Evolutionary conservation across 1,284 basidiomycete genomes (phyloP).

Genomic region (Agroathelia rolfsii): DNA sequence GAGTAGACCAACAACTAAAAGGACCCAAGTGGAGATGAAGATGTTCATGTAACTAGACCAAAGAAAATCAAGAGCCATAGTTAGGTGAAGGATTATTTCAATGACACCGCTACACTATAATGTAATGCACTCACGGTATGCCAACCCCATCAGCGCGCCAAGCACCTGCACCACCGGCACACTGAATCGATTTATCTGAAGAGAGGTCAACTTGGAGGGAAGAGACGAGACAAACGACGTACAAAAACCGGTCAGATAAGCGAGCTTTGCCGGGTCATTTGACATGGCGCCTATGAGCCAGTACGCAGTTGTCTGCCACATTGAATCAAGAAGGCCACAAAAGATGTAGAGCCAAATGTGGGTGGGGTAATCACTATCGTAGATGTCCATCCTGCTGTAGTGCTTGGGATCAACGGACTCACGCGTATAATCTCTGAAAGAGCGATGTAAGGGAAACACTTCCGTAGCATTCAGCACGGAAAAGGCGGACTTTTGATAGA

Average conservation of each 20-base stretch:
- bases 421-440: slow-evolving; percentile 38
- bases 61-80: too few relatives aligned
- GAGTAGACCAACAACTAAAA: slow-evolving; percentile 36
- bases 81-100: too few relatives aligned
- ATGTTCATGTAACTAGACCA: slow-evolving; percentile 47
- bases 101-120: slow-evolving; percentile 1
- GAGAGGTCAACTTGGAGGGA: neutral
- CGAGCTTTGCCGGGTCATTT: slow-evolving; percentile 21
- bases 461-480: neutral
- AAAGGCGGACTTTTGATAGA: slow-evolving; percentile 37
- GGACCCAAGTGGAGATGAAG: slow-evolving; percentile 42
- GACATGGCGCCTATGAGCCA: slow-evolving; percentile 33
- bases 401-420: slow-evolving; percentile 16
- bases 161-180: slow-evolving; percentile 21
- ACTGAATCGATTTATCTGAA: slow-evolving; percentile 20
- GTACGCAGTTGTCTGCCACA: slow-evolving; percentile 54
- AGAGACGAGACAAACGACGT: slow-evolving; percentile 5
- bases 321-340: slow-evolving; percentile 35
- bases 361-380: slow-evolving; percentile 27
- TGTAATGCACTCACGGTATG: slow-evolving; percentile 17
- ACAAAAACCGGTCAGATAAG: slow-evolving; percentile 23
- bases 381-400: slow-evolving; percentile 35
- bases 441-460: neutral
- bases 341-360: slow-evolving; percentile 37
- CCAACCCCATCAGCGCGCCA: slow-evolving; percentile 19